Conservation (phyloP, 1,284 basidiomycete genomes). For the Boletus mariae region DNA sequence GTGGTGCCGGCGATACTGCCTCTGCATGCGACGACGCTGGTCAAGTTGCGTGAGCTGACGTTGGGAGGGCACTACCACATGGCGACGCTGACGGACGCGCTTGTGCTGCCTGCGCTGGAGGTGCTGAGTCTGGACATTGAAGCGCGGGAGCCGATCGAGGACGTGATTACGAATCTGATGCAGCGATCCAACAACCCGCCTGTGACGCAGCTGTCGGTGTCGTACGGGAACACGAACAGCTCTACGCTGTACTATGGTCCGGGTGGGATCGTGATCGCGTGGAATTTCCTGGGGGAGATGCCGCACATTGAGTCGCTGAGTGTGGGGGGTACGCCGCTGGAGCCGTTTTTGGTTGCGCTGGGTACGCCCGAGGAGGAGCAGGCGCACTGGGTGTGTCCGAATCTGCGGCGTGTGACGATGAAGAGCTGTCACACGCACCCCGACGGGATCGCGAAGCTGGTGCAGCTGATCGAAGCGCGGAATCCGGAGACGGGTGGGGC, state of each 20-base stretch:
- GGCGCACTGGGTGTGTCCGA: constrained; percentile 60
- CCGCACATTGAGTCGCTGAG: constrained; percentile 51
- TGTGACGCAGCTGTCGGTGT: constrained; percentile 54
- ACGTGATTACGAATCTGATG: constrained; percentile 56
- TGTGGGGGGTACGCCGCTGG: constrained; percentile 59
- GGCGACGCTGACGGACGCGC: constrained; percentile 55
- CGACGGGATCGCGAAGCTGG: constrained; percentile 61
- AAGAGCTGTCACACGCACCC: constrained; percentile 57
- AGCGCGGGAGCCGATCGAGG: constrained; percentile 64
- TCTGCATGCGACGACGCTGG: constrained; percentile 46
- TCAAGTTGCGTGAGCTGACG: constrained; percentile 49
- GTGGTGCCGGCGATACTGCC: constrained; percentile 58
- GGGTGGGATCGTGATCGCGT: constrained; percentile 42
- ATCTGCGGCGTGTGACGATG: constrained; percentile 52
- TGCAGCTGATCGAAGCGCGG: constrained; percentile 62
- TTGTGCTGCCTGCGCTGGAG: constrained; percentile 53
- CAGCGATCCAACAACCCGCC: constrained; percentile 54
- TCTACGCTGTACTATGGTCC: constrained; percentile 43
- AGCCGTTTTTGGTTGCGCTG: constrained; percentile 54
- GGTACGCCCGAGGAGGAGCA: constrained; percentile 55
- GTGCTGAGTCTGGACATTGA: constrained; percentile 63
- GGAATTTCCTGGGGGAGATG: constrained; percentile 48
- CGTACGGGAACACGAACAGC: constrained; percentile 45
- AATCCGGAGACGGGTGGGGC: constrained; percentile 48
- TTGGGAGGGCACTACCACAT: constrained; percentile 67